Base-by-base conservation (phyloP, 2,329 filamentous ascomycete genomes). In the Phoma sp. region DNA sequence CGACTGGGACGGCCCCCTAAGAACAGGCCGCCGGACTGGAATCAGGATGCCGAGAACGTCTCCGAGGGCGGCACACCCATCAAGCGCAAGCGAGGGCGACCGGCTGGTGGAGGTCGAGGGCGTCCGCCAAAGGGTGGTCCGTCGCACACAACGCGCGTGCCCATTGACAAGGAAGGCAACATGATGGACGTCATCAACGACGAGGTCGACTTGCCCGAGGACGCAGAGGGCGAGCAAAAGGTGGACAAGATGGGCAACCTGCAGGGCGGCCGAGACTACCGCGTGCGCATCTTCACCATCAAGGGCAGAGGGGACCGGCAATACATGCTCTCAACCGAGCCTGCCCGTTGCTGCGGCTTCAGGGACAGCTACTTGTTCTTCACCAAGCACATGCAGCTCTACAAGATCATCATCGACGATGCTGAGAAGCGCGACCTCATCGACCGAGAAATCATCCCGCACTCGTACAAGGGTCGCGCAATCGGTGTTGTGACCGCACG, bases 301-400 rank as follows among this genome's bases (percentile, higher is more conserved):
- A 83, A 87, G 17, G 92, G 91, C 50, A 87, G 93, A 62, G 92
- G 90, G 33, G 85, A 94, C 44, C 83, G 93, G 51, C 86, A 96
- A 10, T 99, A 99, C 85, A 99, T 99, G 95, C 80, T 99, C 77
- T 98, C 95, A 3, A 99, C 95, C 4, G 95, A 99, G 73, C 96
- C 95, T 5, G 95, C 95, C 22, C 90, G 95, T 62, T 98, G 95
- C 70, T 93, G 96, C 51, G 95, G 95, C 15, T 99, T 99, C 82
- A 85, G 95, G 64, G 95, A 99, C 81, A 97, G 93, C 62, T 99
- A 99, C 72, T 85, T 99, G 24, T 97, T 99, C 83, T 99, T 99
- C 82, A 96, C 95, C 61, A 99, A 98, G 78, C 95, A 99, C 77
- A 90, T 91, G 73, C 88, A 92, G 69, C 88, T 99, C 13, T 95